Evolutionary conservation across 1,139 yeast species (phyloP).

Genomic region (Geotrichum aggregatum): DNA sequence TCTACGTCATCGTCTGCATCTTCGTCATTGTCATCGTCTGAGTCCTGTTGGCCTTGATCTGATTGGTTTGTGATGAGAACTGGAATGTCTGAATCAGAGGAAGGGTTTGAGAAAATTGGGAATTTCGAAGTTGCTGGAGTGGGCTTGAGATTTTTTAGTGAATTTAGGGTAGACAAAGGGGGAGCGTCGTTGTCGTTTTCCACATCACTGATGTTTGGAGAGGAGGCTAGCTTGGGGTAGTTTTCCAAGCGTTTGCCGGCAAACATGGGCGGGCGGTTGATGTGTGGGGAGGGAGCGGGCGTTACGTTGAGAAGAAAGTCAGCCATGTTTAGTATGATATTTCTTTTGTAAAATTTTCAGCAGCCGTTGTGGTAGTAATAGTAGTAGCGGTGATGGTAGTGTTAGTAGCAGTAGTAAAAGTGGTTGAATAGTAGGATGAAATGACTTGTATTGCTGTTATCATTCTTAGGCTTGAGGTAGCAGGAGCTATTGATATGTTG

Average conservation of each 20-base stretch:
- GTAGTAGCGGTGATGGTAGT: too few relatives aligned
- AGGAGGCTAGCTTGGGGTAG: neutral
- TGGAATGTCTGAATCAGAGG: neutral
- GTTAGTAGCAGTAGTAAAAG: too few relatives aligned
- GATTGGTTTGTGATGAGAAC: constrained; percentile 2
- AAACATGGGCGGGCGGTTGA: neutral
- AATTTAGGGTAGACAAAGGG: too few relatives aligned
- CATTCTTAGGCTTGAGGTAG: neutral
- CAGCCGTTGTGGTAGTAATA: too few relatives aligned
- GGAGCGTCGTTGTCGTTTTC: neutral
- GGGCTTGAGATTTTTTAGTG: neutral
- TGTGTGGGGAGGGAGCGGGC: neutral
- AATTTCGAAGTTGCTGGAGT: neutral
- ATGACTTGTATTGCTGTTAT: neutral
- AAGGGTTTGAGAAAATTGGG: neutral
- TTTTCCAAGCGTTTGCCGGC: constrained; percentile 20
- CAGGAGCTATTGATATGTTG: neutral
- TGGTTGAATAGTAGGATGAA: too few relatives aligned
- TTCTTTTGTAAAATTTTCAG: neutral
- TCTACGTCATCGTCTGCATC: constrained; percentile 11
- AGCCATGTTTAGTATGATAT: neutral
- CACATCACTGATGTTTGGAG: neutral
- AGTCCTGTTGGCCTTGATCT: neutral
- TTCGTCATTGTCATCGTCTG: constrained; percentile 4
- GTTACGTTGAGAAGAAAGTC: neutral